These are phyloP conservation scores for Pulchroboletus neoregius DNA, from an alignment of 1,284 basidiomycete species.

Conservation along the genomic window DNA sequence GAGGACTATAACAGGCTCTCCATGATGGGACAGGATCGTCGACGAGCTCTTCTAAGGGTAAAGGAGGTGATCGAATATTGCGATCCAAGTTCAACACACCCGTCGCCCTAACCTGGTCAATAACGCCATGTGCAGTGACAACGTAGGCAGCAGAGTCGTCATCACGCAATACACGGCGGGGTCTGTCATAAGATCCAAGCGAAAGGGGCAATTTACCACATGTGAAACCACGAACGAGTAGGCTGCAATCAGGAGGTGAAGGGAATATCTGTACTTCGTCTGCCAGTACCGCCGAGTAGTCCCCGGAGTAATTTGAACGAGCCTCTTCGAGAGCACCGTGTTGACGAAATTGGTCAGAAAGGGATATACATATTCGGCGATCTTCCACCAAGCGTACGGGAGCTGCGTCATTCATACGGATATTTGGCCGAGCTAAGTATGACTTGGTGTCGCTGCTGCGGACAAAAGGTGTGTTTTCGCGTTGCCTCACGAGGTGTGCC, in stretches of 20 bases:
- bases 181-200: slow-evolving; percentile 36
- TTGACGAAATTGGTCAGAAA: slow-evolving; percentile 1
- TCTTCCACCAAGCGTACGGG: background rate
- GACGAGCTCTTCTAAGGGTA: slow-evolving; percentile 29
- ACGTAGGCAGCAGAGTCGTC: slow-evolving; percentile 15
- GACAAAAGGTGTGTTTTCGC: background rate
- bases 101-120: slow-evolving; percentile 32
- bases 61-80: slow-evolving; percentile 19
- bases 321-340: background rate
- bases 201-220: slow-evolving; percentile 22
- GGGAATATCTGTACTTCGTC: background rate
- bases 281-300: background rate
- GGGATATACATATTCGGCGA: background rate
- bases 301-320: background rate
- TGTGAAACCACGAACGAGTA: slow-evolving; percentile 4
- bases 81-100: slow-evolving; percentile 13
- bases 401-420: background rate
- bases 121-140: slow-evolving; percentile 38
- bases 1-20: slow-evolving; percentile 32
- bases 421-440: background rate
- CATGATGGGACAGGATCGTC: slow-evolving; percentile 39
- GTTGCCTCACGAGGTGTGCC: background rate
- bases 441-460: background rate
- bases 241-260: slow-evolving; percentile 3
- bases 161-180: slow-evolving; percentile 38